A percentile compares a stretch with the other conserved stretches of the same genome.
Conservation (phyloP, 768 basidiomycete genomes). For the Dioszegia crocea region DNA sequence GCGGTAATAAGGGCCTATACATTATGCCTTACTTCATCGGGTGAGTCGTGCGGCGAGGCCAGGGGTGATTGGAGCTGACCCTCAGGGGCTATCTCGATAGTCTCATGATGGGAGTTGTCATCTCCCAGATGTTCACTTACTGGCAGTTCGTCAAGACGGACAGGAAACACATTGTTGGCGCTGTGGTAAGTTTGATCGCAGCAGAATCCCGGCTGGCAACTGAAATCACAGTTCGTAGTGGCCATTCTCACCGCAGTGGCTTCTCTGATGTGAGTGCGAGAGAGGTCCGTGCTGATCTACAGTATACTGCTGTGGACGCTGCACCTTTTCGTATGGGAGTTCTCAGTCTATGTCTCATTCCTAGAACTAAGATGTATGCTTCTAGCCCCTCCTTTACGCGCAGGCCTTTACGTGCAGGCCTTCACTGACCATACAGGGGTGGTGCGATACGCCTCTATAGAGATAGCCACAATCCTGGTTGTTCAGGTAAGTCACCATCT, state of each 20-base stretch:
- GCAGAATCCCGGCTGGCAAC: not conserved
- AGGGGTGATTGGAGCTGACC: too few species aligned
- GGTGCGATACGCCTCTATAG: not conserved
- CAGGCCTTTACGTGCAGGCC: too few species aligned
- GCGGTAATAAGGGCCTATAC: not conserved
- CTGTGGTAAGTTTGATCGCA: not conserved
- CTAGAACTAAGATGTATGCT: not conserved
- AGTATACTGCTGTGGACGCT: not conserved
- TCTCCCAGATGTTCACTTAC: not conserved
- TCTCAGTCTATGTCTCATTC: not conserved
- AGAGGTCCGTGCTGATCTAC: not conserved
- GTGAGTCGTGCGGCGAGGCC: not conserved
- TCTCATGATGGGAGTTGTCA: not conserved
- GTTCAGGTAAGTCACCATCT: not conserved
- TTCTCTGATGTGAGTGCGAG: not conserved
- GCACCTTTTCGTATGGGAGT: not conserved
- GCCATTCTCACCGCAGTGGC: not conserved
- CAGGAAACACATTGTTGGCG: too few species aligned
- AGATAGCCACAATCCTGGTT: not conserved
- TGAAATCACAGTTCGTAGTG: not conserved
- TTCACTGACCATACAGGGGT: too few species aligned
- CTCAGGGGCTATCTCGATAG: not conserved
- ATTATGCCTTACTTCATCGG: not conserved
- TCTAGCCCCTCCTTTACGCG: too few species aligned
- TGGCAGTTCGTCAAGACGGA: not conserved